phyloP scores from a whole-genome alignment of 805 yeast genomes.

The Yarrowia deformans region DNA sequence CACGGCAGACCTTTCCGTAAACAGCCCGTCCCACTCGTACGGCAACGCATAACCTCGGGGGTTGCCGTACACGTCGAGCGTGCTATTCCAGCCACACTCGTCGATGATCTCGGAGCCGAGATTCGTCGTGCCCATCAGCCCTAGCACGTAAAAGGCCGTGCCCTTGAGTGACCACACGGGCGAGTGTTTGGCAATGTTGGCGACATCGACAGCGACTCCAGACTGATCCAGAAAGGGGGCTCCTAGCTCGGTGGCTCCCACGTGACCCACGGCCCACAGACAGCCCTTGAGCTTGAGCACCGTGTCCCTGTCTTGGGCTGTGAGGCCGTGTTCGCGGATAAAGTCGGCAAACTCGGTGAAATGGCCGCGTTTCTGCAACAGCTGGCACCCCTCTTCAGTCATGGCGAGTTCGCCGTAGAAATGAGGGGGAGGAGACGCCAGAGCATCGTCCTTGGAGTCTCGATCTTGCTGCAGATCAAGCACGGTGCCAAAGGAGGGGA shows the following conservation, averaged over 20 bases:
- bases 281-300: conserved; percentile 67
- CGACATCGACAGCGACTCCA: conserved; percentile 59
- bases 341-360: conserved; percentile 49
- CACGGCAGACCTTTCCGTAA: not conserved
- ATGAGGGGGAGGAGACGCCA: conserved; percentile 35
- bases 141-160: conserved; percentile 77
- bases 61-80: conserved; percentile 54
- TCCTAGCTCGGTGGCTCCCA: conserved; percentile 77
- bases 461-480: conserved; percentile 12
- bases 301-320: conserved; percentile 50
- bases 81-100: conserved; percentile 76
- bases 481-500: conserved; percentile 5
- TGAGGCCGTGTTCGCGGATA: conserved; percentile 45
- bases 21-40: conserved; percentile 44
- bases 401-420: conserved; percentile 82
- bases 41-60: conserved; percentile 56
- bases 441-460: conserved; percentile 5
- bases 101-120: conserved; percentile 88
- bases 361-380: conserved; percentile 61
- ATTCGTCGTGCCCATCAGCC: conserved; percentile 71
- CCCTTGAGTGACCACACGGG: conserved; percentile 70
- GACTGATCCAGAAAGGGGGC: conserved; percentile 62
- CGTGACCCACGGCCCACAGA: conserved; percentile 86
- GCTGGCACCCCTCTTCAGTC: conserved; percentile 78
- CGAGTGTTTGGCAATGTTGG: conserved; percentile 58